These are phyloP conservation scores for Setaria viridis DNA, from an alignment of 202 grass and related monocot species.

Conservation along the genomic window DNA sequence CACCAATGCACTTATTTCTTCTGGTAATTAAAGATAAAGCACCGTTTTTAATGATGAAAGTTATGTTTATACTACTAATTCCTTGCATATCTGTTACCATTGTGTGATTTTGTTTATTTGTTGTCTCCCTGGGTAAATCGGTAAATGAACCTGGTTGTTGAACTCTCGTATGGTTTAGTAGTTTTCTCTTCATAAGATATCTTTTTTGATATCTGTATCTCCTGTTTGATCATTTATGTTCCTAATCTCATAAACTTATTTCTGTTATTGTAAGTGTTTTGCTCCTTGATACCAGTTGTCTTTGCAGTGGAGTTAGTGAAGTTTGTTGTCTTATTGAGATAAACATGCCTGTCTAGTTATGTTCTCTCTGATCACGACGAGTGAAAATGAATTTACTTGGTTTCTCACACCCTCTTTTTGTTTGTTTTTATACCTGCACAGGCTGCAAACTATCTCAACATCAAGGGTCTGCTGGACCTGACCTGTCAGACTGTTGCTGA, in stretches of 20 bases:
- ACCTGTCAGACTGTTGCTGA: conserved; percentile 47
- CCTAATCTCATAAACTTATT: background rate
- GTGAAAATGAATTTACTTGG: background rate
- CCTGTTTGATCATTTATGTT: background rate
- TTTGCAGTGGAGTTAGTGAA: no score
- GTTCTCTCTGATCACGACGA: no score
- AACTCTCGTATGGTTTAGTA: no score
- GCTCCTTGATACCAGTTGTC: no score
- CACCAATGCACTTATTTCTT: background rate
- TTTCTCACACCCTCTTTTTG: background rate
- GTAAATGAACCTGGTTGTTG: no score
- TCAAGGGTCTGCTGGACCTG: conserved; percentile 45
- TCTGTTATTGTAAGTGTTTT: background rate
- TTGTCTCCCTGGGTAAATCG: background rate
- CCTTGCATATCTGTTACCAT: background rate
- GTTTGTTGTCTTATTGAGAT: no score
- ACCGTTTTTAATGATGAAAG: no score
- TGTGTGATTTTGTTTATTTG: background rate
- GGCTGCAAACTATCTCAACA: conserved; percentile 53
- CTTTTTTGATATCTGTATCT: background rate
- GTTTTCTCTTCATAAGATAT: background rate
- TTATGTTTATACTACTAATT: background rate
- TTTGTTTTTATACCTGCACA: background rate
- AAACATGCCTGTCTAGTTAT: no score
- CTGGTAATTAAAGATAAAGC: no score